Evolutionary conservation across 257 asterid species (phyloP).

Genomic region (Coffea eugenioides): DNA sequence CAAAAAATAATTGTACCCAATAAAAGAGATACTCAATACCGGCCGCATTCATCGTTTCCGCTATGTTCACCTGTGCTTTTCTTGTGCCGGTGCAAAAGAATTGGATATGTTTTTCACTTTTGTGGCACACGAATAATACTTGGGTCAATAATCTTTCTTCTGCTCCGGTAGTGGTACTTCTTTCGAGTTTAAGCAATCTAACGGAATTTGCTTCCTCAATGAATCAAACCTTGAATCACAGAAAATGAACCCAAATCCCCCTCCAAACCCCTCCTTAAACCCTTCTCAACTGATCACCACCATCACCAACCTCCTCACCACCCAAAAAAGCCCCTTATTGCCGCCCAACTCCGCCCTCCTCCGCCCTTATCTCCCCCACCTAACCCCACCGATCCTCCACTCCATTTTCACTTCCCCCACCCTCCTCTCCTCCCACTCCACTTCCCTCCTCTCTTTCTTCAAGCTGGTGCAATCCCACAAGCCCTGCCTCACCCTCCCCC

Average conservation of each 20-base stretch:
- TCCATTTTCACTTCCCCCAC: constrained; percentile 59
- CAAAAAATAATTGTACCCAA: too few relatives aligned
- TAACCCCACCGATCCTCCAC: constrained; percentile 56
- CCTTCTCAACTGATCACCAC: constrained; percentile 46
- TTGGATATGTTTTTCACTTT: too few relatives aligned
- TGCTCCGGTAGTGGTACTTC: too few relatives aligned
- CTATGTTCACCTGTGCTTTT: too few relatives aligned
- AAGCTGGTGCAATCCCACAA: constrained; percentile 41
- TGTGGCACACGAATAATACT: too few relatives aligned
- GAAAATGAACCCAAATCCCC: constrained; percentile 23
- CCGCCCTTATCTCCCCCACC: constrained; percentile 48
- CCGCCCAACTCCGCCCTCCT: constrained; percentile 37
- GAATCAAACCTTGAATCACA: constrained; percentile 16
- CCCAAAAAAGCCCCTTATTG: constrained; percentile 14
- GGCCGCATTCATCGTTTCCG: too few relatives aligned
- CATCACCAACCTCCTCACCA: constrained; percentile 45
- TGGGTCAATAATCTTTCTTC: too few relatives aligned
- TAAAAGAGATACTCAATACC: too few relatives aligned
- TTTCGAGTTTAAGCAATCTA: too few relatives aligned
- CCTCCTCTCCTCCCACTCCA: constrained; percentile 56
- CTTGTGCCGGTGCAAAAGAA: too few relatives aligned
- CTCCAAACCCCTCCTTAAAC: constrained; percentile 30
- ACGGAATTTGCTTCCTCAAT: not conserved
- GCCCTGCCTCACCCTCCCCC: constrained; percentile 40
- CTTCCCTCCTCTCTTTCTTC: constrained; percentile 55